Evolutionary conservation across 345 rosid species (phyloP).

Genomic region (Eucalyptus polyanthemos): DNA sequence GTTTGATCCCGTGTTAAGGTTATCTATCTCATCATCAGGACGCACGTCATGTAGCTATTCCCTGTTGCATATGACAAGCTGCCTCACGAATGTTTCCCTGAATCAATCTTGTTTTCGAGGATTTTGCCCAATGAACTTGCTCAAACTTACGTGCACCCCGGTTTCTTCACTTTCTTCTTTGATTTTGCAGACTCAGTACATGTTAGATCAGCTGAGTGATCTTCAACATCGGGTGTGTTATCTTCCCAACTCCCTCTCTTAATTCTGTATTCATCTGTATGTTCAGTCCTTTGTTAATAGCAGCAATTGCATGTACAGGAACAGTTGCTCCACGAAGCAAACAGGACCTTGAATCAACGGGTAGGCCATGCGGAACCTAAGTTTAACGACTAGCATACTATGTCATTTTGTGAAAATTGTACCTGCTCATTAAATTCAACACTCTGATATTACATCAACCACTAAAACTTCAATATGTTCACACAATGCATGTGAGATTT

Average conservation of each 20-base stretch:
- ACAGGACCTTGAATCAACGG: constrained; percentile 70
- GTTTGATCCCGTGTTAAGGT: not conserved
- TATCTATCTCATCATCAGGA: not conserved
- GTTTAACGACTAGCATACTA: not conserved
- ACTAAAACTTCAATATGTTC: not conserved
- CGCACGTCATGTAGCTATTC: not conserved
- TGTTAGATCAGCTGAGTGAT: constrained; percentile 91
- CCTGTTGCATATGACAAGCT: not conserved
- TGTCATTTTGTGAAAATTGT: not conserved
- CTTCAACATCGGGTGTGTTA: constrained; percentile 65
- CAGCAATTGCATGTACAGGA: constrained; percentile 28
- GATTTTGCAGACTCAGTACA: constrained; percentile 59
- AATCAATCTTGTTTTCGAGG: not conserved
- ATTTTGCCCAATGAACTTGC: not conserved
- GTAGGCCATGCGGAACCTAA: constrained; percentile 12
- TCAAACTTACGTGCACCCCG: not conserved
- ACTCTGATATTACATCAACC: not conserved
- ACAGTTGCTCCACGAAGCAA: constrained; percentile 66
- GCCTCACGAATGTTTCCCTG: too few species aligned
- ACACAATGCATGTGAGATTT: not conserved
- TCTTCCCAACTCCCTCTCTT: not conserved
- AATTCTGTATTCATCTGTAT: not conserved
- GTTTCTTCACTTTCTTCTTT: not conserved
- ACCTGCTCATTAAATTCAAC: not conserved
- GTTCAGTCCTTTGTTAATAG: not conserved